Evolutionary conservation across 2,329 filamentous ascomycete genomes (phyloP).

Genomic region (Seiridium cupressi): DNA sequence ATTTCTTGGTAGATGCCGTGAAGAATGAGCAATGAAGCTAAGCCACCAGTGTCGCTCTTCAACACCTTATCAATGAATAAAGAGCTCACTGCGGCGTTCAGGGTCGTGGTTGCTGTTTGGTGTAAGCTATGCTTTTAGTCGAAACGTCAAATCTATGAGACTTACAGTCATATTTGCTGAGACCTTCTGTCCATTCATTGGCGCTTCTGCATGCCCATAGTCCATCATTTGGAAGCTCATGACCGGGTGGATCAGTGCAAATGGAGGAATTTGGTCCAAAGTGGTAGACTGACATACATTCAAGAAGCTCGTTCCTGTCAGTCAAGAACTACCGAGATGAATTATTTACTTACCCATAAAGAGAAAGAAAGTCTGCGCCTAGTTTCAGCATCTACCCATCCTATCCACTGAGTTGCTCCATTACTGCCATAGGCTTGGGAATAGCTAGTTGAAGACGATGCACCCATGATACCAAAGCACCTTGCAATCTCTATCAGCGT

Average conservation of each 20-base stretch:
- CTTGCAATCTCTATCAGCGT: neutral
- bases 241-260: neutral
- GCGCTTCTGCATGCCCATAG: neutral
- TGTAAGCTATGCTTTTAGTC: neutral
- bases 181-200: neutral
- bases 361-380: neutral
- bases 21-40: neutral
- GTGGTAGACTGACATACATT: conserved; percentile 2
- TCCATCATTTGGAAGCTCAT: neutral
- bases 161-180: neutral
- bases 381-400: neutral
- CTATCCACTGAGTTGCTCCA: neutral
- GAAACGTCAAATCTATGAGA: neutral
- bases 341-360: neutral
- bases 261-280: neutral
- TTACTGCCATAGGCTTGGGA: neutral
- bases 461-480: neutral
- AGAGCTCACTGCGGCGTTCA: neutral
- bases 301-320: neutral
- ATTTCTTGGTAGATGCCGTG: conserved; percentile 1
- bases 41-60: neutral
- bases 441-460: neutral
- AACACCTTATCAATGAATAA: neutral
- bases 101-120: neutral
- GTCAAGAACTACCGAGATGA: neutral